Conservation (phyloP, 2,329 filamentous ascomycete genomes). For the Penicillium sp. region DNA sequence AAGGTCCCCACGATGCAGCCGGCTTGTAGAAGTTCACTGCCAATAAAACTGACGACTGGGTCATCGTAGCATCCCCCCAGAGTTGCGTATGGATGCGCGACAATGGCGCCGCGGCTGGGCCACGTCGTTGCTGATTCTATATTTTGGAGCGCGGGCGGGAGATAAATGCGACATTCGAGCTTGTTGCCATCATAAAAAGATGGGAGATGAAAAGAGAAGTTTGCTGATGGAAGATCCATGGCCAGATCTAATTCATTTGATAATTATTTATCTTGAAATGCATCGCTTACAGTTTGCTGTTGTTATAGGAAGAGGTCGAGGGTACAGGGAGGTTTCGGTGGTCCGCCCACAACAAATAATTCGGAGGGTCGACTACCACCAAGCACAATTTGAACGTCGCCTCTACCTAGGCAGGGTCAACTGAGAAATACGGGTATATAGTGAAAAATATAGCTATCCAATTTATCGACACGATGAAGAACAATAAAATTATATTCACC, state of each 20-base stretch:
- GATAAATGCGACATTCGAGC: constrained; percentile 81
- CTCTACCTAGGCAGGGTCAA: not conserved
- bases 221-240: constrained; percentile 36
- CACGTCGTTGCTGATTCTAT: constrained; percentile 23
- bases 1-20: constrained; percentile 82
- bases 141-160: constrained; percentile 49
- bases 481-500: not conserved
- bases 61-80: constrained; percentile 86
- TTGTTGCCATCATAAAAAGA: constrained; percentile 74
- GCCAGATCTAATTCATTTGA: constrained; percentile 30
- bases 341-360: not conserved
- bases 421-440: not conserved
- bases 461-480: not conserved
- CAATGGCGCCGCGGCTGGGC: constrained; percentile 56
- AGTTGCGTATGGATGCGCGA: constrained; percentile 89
- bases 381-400: not conserved
- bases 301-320: not conserved
- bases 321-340: not conserved
- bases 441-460: not conserved
- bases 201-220: constrained; percentile 69
- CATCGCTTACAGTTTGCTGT: not conserved
- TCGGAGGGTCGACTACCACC: not conserved
- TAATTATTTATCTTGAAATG: not conserved
- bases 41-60: constrained; percentile 66
- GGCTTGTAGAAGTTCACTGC: constrained; percentile 61